These are phyloP conservation scores for Solanum virginianum DNA, from an alignment of 257 asterid genomes.

Conservation along the genomic window DNA sequence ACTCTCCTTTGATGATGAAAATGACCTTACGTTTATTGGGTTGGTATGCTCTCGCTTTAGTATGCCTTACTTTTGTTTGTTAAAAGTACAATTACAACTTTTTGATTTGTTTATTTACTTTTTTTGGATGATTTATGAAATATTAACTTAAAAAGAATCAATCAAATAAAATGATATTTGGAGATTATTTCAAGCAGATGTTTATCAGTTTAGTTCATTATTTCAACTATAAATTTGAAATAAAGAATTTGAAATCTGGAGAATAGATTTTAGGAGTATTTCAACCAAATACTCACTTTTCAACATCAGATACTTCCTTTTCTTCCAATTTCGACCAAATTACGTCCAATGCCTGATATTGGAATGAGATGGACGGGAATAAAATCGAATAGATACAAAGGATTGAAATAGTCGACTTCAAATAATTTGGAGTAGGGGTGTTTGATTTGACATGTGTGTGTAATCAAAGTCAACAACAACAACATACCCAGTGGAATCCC, in stretches of 20 bases:
- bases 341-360: neutral
- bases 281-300: neutral
- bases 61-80: conserved; percentile 2
- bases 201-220: neutral
- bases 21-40: conserved; percentile 97
- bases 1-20: conserved; percentile 79
- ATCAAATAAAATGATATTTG: neutral
- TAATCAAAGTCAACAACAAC: neutral
- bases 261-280: neutral
- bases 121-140: neutral
- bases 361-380: neutral
- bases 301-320: neutral
- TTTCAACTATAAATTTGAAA: neutral
- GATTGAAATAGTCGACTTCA: neutral
- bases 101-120: conserved; percentile 3
- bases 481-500: too few relatives aligned
- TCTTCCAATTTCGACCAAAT: neutral
- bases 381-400: neutral
- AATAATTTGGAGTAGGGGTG: neutral
- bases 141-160: neutral
- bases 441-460: neutral
- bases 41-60: conserved; percentile 90
- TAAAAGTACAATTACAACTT: neutral
- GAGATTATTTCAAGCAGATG: neutral
- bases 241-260: neutral